Base-by-base conservation (phyloP, 2,329 filamentous ascomycete species). In the Dissoconium aciculare region DNA sequence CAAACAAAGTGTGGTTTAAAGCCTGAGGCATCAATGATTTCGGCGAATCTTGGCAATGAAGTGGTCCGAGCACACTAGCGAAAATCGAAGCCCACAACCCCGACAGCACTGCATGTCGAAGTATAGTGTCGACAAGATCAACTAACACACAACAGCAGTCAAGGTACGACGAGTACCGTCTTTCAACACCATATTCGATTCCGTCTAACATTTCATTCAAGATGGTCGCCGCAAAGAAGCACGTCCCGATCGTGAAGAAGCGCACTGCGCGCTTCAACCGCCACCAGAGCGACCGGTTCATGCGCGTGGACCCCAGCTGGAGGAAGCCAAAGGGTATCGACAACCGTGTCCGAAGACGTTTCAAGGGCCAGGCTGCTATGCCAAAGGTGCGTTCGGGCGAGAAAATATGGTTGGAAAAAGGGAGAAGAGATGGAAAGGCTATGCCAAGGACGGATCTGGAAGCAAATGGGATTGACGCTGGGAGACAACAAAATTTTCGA, bases 321-420 rank as follows among this genome's bases (percentile, higher is more conserved):
- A 80, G 89, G 69, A 98, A 95, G 75, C 89, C 89, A 52, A 98
- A 98, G 82, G 89, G 89, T 83, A 98, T 98, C 66, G 89, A 98
- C 70, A 92, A 85, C 72, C 71, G 81, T 57, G 87, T 98, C 61
- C 81, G 89, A 62, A 77, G 89, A 73, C 82, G 89, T 52, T 98
- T 98, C 74, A 84, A 82, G 68, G 83, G 89, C 58, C 82, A 81
- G 68, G 78, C 79, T 65, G 74, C 76, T 58, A 95, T 98, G 87
- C 89, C 89, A 67, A 92, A 84, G 72, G 87, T 94, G 85, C 61
- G 82, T 52, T 44, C n/a, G n/a, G n/a, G n/a, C n/a, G n/a, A n/a
- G n/a, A n/a, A n/a, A n/a, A n/a, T n/a, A n/a, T n/a, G n/a, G n/a
- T n/a, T n/a, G n/a, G 44, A 37, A 34, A 16, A 28, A 16, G 24